Evolutionary conservation across 2,329 filamentous ascomycete genomes (phyloP).

Genomic region (Colletotrichum paranaense): DNA sequence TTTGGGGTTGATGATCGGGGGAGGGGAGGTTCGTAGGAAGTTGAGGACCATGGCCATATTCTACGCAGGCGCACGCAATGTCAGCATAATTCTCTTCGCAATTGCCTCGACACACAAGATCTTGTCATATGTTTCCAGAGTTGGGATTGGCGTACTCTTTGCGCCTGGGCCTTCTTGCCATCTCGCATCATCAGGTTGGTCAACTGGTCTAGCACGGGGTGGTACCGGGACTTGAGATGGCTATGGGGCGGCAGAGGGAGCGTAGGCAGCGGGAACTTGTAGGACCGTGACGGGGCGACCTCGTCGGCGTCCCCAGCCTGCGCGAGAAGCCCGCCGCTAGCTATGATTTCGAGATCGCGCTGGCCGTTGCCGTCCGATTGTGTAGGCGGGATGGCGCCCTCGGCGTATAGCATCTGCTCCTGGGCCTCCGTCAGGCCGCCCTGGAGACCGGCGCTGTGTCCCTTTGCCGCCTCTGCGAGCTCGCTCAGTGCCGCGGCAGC

Average conservation of each 20-base stretch:
- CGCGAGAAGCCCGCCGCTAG: constrained; percentile 42
- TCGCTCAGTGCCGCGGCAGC: constrained; percentile 27
- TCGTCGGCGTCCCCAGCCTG: constrained; percentile 43
- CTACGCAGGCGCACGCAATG: constrained; percentile 54
- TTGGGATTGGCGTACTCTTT: constrained; percentile 72
- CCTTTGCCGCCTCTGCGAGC: constrained; percentile 16
- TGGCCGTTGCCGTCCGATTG: constrained; percentile 30
- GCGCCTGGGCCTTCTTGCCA: constrained; percentile 90
- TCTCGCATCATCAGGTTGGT: constrained; percentile 92
- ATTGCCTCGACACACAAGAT: background rate
- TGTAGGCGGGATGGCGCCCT: constrained; percentile 53
- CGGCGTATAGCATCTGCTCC: constrained; percentile 54
- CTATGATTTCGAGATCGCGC: constrained; percentile 45
- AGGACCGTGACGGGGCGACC: constrained; percentile 60
- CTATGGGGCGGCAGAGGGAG: constrained; percentile 70
- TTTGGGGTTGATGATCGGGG: constrained; percentile 79
- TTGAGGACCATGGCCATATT: constrained; percentile 88
- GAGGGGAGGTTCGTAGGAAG: constrained; percentile 83
- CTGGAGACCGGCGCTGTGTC: constrained; percentile 34
- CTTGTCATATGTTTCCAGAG: background rate
- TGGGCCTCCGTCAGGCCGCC: constrained; percentile 55
- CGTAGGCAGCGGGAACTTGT: constrained; percentile 79
- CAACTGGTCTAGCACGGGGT: constrained; percentile 85
- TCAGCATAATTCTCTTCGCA: background rate
- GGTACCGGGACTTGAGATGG: constrained; percentile 84